A percentile compares a stretch with the other conserved stretches of the same genome.
phyloP scores from a whole-genome alignment of 495 filamentous ascomycete species.

The Chaetomium cochliodes region DNA sequence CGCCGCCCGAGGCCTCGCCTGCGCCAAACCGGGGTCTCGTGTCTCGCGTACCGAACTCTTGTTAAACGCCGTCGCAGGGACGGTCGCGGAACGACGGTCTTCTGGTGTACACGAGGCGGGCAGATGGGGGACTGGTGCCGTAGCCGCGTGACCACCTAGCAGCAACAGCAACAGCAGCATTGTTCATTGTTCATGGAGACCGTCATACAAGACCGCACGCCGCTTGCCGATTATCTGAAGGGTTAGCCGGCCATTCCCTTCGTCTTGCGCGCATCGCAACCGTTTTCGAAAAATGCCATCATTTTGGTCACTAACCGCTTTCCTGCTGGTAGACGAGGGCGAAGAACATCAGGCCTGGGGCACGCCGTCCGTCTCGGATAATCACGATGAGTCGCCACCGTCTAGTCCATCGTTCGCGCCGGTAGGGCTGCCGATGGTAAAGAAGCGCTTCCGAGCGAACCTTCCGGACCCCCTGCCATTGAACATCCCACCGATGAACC shows the following conservation, averaged over 20 bases:
- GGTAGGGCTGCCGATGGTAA: slow-evolving; percentile 65
- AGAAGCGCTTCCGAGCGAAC: slow-evolving; percentile 63
- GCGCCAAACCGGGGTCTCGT: slow-evolving; percentile 6
- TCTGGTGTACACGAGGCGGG: slow-evolving; percentile 25
- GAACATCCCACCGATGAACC: slow-evolving; percentile 44
- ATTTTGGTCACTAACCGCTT: slow-evolving; percentile 15
- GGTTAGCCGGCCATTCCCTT: slow-evolving; percentile 54
- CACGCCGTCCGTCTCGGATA: slow-evolving; percentile 38
- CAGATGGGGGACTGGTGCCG: slow-evolving; percentile 38
- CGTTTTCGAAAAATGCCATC: slow-evolving; percentile 10
- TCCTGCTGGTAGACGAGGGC: slow-evolving; percentile 39
- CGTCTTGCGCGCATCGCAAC: not conserved
- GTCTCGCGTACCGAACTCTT: slow-evolving; percentile 10
- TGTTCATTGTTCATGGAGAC: slow-evolving; percentile 71
- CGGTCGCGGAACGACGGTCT: slow-evolving; percentile 18
- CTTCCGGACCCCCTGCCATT: slow-evolving; percentile 62
- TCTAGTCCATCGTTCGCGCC: slow-evolving; percentile 69
- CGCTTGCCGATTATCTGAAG: slow-evolving; percentile 89
- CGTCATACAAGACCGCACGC: slow-evolving; percentile 84
- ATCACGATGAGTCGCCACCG: slow-evolving; percentile 49
- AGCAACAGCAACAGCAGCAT: slow-evolving; percentile 38
- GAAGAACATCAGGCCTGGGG: slow-evolving; percentile 44
- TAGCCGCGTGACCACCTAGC: slow-evolving; percentile 33
- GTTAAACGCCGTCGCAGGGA: slow-evolving; percentile 5
- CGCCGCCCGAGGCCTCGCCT: slow-evolving; percentile 6